phyloP scores from a whole-genome alignment of 1,139 yeast genomes.

The Kodamaea suecica region DNA sequence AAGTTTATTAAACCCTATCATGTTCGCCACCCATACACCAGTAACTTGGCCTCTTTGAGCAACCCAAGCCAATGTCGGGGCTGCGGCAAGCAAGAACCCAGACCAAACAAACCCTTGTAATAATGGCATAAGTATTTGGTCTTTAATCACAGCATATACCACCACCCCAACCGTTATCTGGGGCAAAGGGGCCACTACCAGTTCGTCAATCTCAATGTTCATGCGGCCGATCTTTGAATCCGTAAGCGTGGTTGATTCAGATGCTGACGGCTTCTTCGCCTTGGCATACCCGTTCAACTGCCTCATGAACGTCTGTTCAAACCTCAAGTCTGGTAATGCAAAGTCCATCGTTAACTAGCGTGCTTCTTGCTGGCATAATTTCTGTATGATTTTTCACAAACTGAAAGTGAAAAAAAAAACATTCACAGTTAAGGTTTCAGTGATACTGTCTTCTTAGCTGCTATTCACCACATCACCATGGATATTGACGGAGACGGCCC shows the following conservation, averaged over 20 bases:
- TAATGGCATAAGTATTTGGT: conserved; percentile 68
- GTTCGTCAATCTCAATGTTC: conserved; percentile 22
- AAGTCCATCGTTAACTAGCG: conserved; percentile 14
- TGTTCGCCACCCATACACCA: conserved; percentile 28
- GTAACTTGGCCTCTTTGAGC: conserved; percentile 31
- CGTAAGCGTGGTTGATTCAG: conserved; percentile 13
- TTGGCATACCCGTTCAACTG: conserved; percentile 40
- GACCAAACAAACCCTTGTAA: conserved; percentile 44
- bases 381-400: not conserved
- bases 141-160: conserved; percentile 55
- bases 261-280: conserved; percentile 5
- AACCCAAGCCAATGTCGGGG: conserved; percentile 29
- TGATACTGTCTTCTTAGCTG: not conserved
- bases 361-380: no score
- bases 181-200: conserved; percentile 27
- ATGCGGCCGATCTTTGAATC: conserved; percentile 25
- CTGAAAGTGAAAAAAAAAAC: conserved; percentile 2
- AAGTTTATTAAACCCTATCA: conserved; percentile 23
- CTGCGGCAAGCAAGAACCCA: conserved; percentile 29
- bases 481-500: conserved; percentile 53
- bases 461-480: conserved; percentile 29
- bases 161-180: conserved; percentile 48
- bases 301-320: conserved; percentile 57
- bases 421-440: conserved; percentile 1
- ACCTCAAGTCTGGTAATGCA: conserved; percentile 62